Evolutionary conservation across 2,329 filamentous ascomycete genomes (phyloP), one percentile per base, ranked within the genome.

Genomic region (Ophiostoma sp.): DNA sequence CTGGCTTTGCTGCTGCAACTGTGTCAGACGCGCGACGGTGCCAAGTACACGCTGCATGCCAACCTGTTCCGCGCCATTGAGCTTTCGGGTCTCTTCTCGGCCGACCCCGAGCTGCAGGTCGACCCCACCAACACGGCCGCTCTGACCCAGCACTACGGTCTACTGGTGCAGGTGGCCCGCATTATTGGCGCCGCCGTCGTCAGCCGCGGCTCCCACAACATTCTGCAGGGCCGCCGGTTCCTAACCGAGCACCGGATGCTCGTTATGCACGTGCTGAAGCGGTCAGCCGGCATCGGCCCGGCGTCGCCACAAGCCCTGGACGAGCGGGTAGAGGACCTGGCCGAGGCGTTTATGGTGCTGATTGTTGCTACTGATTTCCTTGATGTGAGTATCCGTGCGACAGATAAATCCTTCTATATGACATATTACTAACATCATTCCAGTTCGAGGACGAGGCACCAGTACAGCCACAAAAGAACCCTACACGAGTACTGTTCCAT

Each of bases 71-170:
- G 91, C 61, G 88, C 93, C 0, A 85, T 98, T 36, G 92, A 92
- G 75, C 89, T 92, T 72, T 97, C 94, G 0, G 89, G 90, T n/a
- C 87, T 98, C 28, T 99, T 98, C 81, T 86, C 90, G 9, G 92
- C 93, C 15, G 96, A 99, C 80, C 96, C 96, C 0, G 96, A 99
- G 81, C 90, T 99, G 72, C 94, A 97, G 74, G 90, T 95, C 73
- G 87, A 88, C 88, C 79, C 78, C 82, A 39, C 61, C 42, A 36
- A 69, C 48, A 63, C 66, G 17, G 68, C 71, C 19, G 68, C 93
- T 3, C 86, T 97, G 25, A 89, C 90, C 76, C 91, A 91, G 79
- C 97, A 97, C 83, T 98, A 97, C 82, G 88, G 90, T 66, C 87
- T 99, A 7, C 89, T 99, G 19, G 89, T 93, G 50, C 90, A 92